Conservation (phyloP, 1,139 yeast genomes). For the Zygosaccharomyces pseudobailii region DNA sequence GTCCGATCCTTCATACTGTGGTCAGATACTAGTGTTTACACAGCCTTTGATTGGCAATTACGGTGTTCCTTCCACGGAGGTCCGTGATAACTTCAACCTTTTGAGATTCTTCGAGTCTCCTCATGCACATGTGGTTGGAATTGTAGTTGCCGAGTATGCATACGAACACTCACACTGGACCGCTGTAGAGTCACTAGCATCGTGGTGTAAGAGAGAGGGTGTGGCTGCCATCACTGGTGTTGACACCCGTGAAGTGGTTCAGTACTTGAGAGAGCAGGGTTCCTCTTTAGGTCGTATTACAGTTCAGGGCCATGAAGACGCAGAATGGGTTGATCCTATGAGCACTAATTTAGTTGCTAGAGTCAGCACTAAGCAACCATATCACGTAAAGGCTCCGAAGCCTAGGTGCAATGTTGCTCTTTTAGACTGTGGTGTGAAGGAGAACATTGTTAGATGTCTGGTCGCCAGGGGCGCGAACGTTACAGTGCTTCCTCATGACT, state of each 20-base stretch:
- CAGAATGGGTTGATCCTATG: conserved; percentile 88
- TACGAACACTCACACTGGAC: conserved; percentile 97
- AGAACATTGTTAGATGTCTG: conserved; percentile 87
- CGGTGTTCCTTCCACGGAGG: conserved; percentile 87
- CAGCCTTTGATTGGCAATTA: conserved; percentile 97
- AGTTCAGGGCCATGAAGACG: conserved; percentile 63
- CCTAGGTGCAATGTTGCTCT: conserved; percentile 70
- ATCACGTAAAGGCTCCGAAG: conserved; percentile 60
- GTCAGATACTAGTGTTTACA: conserved; percentile 93
- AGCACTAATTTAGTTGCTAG: conserved; percentile 83
- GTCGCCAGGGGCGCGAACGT: conserved; percentile 93
- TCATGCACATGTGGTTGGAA: conserved; percentile 86
- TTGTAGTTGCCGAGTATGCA: conserved; percentile 94
- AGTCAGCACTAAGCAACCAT: conserved; percentile 93
- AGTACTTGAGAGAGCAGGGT: conserved; percentile 91
- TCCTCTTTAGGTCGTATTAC: conserved; percentile 87
- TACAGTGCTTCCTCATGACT: conserved; percentile 94
- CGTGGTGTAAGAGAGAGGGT: conserved; percentile 95
- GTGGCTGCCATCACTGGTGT: conserved; percentile 97
- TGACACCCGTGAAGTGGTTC: conserved; percentile 90
- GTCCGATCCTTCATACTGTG: conserved; percentile 97
- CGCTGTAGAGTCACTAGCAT: conserved; percentile 90
- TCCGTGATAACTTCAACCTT: conserved; percentile 75
- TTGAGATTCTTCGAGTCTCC: conserved; percentile 91
- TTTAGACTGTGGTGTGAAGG: conserved; percentile 97